Evolutionary conservation across 2,329 filamentous ascomycete genomes (phyloP).

Genomic region (Mollisiaceae sp.): DNA sequence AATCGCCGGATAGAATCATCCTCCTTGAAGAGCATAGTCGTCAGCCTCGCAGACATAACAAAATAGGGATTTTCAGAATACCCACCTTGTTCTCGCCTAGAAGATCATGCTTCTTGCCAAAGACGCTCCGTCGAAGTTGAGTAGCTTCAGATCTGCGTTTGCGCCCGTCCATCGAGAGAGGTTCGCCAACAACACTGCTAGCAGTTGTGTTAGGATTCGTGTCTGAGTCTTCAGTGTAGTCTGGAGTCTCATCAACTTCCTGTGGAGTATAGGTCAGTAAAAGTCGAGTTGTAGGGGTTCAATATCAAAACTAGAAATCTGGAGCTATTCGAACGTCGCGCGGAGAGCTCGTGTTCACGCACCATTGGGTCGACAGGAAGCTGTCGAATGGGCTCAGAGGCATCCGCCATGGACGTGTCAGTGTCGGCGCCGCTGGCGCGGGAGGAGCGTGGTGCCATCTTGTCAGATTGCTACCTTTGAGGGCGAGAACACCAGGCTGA

Average conservation of each 20-base stretch:
- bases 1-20: constrained; percentile 95
- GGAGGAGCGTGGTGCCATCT: constrained; percentile 61
- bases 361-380: constrained; percentile 44
- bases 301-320: background rate
- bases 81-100: constrained; percentile 89
- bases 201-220: constrained; percentile 73
- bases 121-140: constrained; percentile 87
- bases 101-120: constrained; percentile 92
- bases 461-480: constrained; percentile 36
- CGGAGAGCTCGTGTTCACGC: constrained; percentile 14
- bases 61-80: background rate
- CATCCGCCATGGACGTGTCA: constrained; percentile 67
- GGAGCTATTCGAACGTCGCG: background rate
- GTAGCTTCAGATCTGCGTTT: constrained; percentile 87
- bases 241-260: constrained; percentile 69
- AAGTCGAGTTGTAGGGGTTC: background rate
- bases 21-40: constrained; percentile 60
- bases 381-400: constrained; percentile 48
- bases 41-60: background rate
- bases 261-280: constrained; percentile 38
- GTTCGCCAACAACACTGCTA: constrained; percentile 85
- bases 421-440: constrained; percentile 53
- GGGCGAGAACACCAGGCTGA: constrained; percentile 21
- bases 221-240: constrained; percentile 70
- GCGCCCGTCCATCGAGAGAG: constrained; percentile 70